phyloP scores from a whole-genome alignment of 2,329 filamentous ascomycete species.

The Verticillium tricorpus region DNA sequence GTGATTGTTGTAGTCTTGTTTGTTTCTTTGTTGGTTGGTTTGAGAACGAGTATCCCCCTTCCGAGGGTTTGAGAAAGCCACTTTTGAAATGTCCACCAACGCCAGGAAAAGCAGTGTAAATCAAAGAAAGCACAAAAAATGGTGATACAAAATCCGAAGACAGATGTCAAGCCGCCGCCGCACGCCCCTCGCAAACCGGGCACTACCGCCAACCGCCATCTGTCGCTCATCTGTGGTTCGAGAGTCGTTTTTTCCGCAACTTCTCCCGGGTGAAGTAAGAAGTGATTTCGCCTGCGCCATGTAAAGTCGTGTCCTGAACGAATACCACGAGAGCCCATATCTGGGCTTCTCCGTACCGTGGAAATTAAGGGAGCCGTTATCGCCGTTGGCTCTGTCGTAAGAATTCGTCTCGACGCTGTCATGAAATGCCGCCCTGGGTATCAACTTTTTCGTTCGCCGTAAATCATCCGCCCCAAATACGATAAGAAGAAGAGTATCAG shows the following conservation, averaged over 20 bases:
- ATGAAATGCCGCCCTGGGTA: slow-evolving; percentile 14
- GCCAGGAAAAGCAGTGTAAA: not conserved
- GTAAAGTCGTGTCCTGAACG: not conserved
- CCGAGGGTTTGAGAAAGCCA: not conserved
- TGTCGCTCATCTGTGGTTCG: not conserved
- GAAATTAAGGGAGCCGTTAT: slow-evolving; percentile 4
- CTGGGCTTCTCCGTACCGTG: slow-evolving; percentile 7
- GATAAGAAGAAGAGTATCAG: not conserved
- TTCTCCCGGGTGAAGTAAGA: not conserved
- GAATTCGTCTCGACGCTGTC: slow-evolving; percentile 12
- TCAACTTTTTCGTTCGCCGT: slow-evolving; percentile 12
- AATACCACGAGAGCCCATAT: slow-evolving; percentile 6
- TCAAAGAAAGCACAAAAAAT: not conserved
- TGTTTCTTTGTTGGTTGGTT: not conserved
- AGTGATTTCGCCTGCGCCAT: not conserved
- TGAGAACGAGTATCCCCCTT: not conserved
- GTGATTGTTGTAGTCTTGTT: not conserved
- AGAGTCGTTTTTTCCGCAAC: not conserved
- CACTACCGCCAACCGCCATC: not conserved
- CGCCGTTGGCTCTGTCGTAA: slow-evolving; percentile 3
- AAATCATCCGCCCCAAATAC: slow-evolving; percentile 4
- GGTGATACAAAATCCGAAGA: not conserved
- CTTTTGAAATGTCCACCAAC: not conserved
- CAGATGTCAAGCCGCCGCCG: not conserved
- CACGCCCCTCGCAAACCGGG: not conserved